Evolutionary conservation across 805 yeast species (phyloP).

Genomic region (Lipomyces orientalis): DNA sequence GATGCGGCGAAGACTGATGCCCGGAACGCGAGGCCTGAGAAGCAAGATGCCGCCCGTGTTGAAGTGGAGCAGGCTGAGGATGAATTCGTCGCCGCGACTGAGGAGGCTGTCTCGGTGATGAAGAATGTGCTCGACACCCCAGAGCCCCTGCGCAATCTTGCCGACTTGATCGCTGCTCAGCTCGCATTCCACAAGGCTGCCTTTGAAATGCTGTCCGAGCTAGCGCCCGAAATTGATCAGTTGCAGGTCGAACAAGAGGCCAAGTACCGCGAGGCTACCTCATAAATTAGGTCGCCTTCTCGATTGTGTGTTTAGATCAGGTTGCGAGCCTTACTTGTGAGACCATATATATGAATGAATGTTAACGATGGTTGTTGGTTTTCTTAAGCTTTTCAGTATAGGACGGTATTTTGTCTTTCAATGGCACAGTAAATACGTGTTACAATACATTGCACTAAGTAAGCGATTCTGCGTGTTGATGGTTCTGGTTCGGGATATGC

Average conservation of each 20-base stretch:
- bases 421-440: background rate
- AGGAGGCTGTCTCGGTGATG: constrained; percentile 83
- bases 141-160: constrained; percentile 67
- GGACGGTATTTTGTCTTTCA: background rate
- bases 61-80: constrained; percentile 86
- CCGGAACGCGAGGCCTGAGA: constrained; percentile 60
- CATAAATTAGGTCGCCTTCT: constrained; percentile 6
- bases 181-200: constrained; percentile 81
- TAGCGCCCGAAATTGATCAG: constrained; percentile 67
- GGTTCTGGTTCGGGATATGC: background rate
- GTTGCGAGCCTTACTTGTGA: background rate
- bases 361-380: background rate
- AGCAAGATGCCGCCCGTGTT: constrained; percentile 74
- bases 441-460: background rate
- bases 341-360: background rate
- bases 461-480: background rate
- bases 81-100: constrained; percentile 86
- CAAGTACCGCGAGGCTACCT: constrained; percentile 38
- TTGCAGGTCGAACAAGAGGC: constrained; percentile 60
- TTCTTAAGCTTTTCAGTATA: background rate
- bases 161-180: constrained; percentile 77
- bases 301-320: background rate
- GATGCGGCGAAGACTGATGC: constrained; percentile 74
- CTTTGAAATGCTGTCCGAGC: constrained; percentile 64
- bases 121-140: constrained; percentile 77